Evolutionary conservation across 2,329 filamentous ascomycete species (phyloP).

Genomic region (Penicillium sp.): DNA sequence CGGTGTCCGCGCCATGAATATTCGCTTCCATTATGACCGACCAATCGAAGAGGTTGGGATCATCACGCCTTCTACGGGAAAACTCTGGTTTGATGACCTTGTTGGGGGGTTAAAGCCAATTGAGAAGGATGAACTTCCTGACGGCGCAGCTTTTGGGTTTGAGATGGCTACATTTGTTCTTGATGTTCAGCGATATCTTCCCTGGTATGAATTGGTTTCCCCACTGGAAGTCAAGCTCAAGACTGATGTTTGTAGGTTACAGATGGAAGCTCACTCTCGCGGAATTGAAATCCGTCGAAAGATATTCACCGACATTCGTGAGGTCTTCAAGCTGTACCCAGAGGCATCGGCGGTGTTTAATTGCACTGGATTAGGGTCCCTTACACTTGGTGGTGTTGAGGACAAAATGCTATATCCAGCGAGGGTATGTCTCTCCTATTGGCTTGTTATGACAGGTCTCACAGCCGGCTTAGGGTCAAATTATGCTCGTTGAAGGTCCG

Average conservation of each 20-base stretch:
- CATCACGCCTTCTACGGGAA: constrained; percentile 7
- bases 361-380: constrained; percentile 9
- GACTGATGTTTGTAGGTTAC: constrained; percentile 7
- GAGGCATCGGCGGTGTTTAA: constrained; percentile 10
- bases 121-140: constrained; percentile 10
- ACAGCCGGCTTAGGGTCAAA: constrained; percentile 13
- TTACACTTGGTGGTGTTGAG: constrained; percentile 9
- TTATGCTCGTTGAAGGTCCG: constrained; percentile 11
- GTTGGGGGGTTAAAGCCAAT: constrained; percentile 12
- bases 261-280: constrained; percentile 13
- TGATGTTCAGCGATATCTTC: constrained; percentile 14
- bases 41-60: constrained; percentile 11
- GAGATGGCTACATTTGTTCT: constrained; percentile 13
- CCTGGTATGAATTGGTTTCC: constrained; percentile 9
- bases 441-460: constrained; percentile 5
- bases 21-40: constrained; percentile 12
- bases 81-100: constrained; percentile 13
- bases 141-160: constrained; percentile 12
- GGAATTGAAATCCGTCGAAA: constrained; percentile 11
- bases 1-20: constrained; percentile 11
- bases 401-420: constrained; percentile 12
- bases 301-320: constrained; percentile 13
- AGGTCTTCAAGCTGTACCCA: constrained; percentile 10
- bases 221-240: constrained; percentile 2
- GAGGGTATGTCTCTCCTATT: constrained; percentile 7